These are phyloP conservation scores for Suillus variegatus DNA, from an alignment of 768 basidiomycete species.

Conservation along the genomic window DNA sequence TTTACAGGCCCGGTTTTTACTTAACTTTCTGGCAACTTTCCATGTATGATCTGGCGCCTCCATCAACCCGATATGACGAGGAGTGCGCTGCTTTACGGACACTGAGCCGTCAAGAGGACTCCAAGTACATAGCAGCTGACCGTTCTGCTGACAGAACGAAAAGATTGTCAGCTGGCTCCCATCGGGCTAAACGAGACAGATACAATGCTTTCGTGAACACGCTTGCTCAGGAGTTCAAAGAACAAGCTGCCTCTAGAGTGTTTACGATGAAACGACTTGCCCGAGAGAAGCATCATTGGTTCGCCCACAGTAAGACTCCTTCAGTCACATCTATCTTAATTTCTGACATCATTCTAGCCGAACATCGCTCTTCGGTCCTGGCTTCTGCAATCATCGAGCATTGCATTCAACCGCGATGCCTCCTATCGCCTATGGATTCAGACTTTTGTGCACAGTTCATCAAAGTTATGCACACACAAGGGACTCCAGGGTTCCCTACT, in stretches of 20 bases:
- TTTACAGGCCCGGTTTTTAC: constrained; percentile 82
- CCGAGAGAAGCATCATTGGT: constrained; percentile 84
- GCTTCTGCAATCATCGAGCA: constrained; percentile 76
- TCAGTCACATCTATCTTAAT: background rate
- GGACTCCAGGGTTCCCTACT: constrained; percentile 89
- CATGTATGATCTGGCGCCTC: constrained; percentile 84
- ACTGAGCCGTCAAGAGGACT: constrained; percentile 69
- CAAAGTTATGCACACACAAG: constrained; percentile 81
- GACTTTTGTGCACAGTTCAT: constrained; percentile 93
- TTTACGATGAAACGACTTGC: constrained; percentile 77
- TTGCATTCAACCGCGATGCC: constrained; percentile 88
- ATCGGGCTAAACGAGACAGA: constrained; percentile 65
- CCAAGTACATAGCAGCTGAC: constrained; percentile 63
- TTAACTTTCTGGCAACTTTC: constrained; percentile 97
- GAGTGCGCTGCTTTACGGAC: constrained; percentile 62
- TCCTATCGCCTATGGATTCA: constrained; percentile 97
- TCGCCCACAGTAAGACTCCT: constrained; percentile 54
- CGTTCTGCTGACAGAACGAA: constrained; percentile 67
- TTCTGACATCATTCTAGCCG: constrained; percentile 23
- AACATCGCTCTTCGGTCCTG: constrained; percentile 45
- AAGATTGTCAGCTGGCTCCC: constrained; percentile 54
- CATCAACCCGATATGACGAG: constrained; percentile 75
- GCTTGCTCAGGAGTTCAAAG: constrained; percentile 70
- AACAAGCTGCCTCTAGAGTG: constrained; percentile 68
- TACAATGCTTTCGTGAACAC: constrained; percentile 60